Evolutionary conservation across 441 rosid species (phyloP).

Genomic region (Populus hybrid): DNA sequence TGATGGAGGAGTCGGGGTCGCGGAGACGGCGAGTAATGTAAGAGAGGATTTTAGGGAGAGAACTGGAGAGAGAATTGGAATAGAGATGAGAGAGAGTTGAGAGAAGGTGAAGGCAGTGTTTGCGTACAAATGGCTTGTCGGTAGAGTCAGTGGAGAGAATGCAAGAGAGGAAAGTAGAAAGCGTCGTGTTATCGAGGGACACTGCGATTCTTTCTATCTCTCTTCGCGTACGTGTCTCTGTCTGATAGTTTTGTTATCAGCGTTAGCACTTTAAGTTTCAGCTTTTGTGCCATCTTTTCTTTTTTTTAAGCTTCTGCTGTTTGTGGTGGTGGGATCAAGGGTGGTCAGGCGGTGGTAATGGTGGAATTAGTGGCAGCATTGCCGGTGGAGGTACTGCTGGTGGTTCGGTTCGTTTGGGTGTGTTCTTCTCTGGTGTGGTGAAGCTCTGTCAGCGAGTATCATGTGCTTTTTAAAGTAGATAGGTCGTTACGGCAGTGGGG

Average conservation of each 20-base stretch:
- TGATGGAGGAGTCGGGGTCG: constrained; percentile 57
- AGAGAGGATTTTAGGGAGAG: constrained; percentile 60
- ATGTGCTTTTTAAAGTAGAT: not conserved
- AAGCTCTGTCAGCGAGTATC: not conserved
- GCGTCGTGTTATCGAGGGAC: constrained; percentile 48
- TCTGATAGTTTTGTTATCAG: constrained; percentile 72
- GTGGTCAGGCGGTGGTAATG: not conserved
- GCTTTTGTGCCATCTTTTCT: constrained; percentile 43
- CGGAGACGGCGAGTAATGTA: constrained; percentile 67
- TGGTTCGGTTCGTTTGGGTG: not conserved
- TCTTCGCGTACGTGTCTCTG: constrained; percentile 62
- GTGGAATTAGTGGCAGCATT: constrained; percentile 16
- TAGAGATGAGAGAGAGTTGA: constrained; percentile 52
- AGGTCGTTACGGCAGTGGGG: no score
- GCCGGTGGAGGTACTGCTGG: constrained; percentile 17
- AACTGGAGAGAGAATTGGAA: constrained; percentile 50
- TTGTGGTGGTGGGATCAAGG: not conserved
- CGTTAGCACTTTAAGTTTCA: constrained; percentile 49
- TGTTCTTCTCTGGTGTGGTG: not conserved
- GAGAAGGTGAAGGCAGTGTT: constrained; percentile 65
- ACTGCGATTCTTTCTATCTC: constrained; percentile 74
- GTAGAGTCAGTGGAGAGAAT: constrained; percentile 64
- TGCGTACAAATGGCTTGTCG: constrained; percentile 68
- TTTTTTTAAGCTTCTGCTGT: not conserved
- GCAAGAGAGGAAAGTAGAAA: constrained; percentile 60